Base-by-base conservation (phyloP, 805 yeast species). In the Jamesozyma rosinii region DNA sequence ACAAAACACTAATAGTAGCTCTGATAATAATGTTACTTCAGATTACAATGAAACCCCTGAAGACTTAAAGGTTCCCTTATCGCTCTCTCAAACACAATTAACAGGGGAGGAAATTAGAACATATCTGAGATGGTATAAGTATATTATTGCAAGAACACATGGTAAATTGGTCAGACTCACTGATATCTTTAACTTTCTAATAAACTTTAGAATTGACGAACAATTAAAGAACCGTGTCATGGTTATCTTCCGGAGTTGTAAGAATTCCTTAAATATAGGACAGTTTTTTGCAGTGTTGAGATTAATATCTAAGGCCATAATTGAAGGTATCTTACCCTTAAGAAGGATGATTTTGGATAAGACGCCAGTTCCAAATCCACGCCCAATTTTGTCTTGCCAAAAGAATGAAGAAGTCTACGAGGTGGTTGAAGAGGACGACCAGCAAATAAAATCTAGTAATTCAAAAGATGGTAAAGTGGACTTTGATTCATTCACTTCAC, bases 61-160 rank as follows among this genome's bases (percentile, higher is more conserved):
- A 20, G 76, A 74, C 37, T 48, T 66, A 8, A 51, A 65, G 10
- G 72, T 79, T 2, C 86, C 89, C 0, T 61, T 83, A 40, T 76
- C 87, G 2, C 64, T 84, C n/a, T 69, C 80, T 1, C 72, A 76
- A 1, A 75, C 72, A 38, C 86, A 86, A 45, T 71, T 90, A 37
- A 75, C 95, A 0, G 71, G 72, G 17, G 83, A 82, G 44, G 98
- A 90, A 62, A 75, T 79, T 11, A 77, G 81, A 54, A 83, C 96
- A 1, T 90, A 90, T 62, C 75, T 90, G 52, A 70, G 96, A 50
- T 90, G 98, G 98, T 90, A 89, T 61, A 82, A 87, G 51, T 89
- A 86, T 55, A 77, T 90, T 27, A 73, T 83, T 31, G 72, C 83
- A 37, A 74, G 89, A 42, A 82, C 83, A 49, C 79, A 79, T 32